Percentiles rank a stretch among this genome's conserved stretches.
phyloP scores from a whole-genome alignment of 2,329 filamentous ascomycete species.

The Penicillium sp. region DNA sequence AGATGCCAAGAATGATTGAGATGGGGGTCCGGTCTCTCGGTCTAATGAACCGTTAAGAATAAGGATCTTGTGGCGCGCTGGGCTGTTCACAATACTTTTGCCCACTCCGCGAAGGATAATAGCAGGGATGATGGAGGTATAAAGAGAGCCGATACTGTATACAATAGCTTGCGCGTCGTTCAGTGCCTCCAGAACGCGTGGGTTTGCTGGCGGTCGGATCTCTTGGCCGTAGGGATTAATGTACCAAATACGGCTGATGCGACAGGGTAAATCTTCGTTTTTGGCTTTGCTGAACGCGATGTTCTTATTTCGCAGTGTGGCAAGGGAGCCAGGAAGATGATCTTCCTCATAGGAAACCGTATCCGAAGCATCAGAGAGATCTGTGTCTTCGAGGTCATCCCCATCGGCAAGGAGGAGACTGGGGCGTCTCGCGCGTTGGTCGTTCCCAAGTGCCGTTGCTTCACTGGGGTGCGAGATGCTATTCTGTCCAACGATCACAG shows the following conservation, averaged over 20 bases:
- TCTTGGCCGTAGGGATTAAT: constrained; percentile 99
- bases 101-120: constrained; percentile 78
- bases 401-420: constrained; percentile 39
- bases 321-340: constrained; percentile 64
- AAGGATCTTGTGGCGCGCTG: constrained; percentile 69
- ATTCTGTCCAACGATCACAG: constrained; percentile 85
- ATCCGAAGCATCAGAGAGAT: constrained; percentile 32
- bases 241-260: constrained; percentile 87
- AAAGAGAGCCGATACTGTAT: constrained; percentile 92
- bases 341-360: constrained; percentile 46
- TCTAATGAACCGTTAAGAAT: constrained; percentile 83
- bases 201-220: constrained; percentile 81
- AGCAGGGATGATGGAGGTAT: constrained; percentile 83
- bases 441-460: constrained; percentile 54
- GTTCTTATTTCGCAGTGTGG: constrained; percentile 75
- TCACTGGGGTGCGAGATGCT: constrained; percentile 82
- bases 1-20: constrained; percentile 65
- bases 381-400: constrained; percentile 33
- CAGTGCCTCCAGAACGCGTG: constrained; percentile 72
- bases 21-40: constrained; percentile 77
- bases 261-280: constrained; percentile 74
- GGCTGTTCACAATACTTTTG: constrained; percentile 57
- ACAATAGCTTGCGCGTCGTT: constrained; percentile 67
- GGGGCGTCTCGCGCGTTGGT: constrained; percentile 30
- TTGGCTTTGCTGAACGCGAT: constrained; percentile 79